phyloP scores from a whole-genome alignment of 257 asterid genomes.

The Coffea eugenioides region DNA sequence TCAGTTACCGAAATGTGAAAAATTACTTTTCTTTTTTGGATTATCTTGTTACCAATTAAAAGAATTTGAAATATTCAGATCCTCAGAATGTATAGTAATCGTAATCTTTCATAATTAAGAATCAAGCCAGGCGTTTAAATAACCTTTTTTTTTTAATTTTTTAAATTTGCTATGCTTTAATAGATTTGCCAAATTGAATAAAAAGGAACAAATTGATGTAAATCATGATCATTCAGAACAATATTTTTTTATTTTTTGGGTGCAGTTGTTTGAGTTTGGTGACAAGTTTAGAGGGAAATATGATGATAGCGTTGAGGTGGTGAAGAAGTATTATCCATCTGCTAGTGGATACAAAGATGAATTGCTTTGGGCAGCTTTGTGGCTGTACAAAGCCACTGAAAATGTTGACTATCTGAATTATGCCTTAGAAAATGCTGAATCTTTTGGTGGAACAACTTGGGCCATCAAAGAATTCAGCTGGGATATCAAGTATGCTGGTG shows the following conservation, averaged over 20 bases:
- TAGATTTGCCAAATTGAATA: no score
- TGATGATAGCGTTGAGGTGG: slow-evolving; percentile 63
- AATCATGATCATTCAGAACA: not conserved
- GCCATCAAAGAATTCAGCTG: slow-evolving; percentile 76
- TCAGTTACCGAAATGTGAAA: not conserved
- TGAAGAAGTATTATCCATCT: slow-evolving; percentile 69
- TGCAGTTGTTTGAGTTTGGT: slow-evolving; percentile 78
- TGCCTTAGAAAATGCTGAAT: slow-evolving; percentile 39
- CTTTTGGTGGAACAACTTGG: slow-evolving; percentile 81
- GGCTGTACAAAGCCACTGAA: slow-evolving; percentile 88
- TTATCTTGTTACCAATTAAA: no score
- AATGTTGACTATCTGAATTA: slow-evolving; percentile 43
- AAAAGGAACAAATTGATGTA: not conserved
- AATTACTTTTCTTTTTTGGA: not conserved
- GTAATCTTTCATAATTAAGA: not conserved
- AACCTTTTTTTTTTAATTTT: no score
- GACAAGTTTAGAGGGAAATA: slow-evolving; percentile 75
- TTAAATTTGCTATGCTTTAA: no score
- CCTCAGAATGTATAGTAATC: not conserved
- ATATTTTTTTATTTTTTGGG: not conserved
- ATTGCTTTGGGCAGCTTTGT: slow-evolving; percentile 84
- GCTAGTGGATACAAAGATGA: slow-evolving; percentile 83
- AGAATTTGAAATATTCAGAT: not conserved
- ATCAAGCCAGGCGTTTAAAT: not conserved
- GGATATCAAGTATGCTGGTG: slow-evolving; percentile 85